Evolutionary conservation across 2,329 filamentous ascomycete genomes (phyloP), one percentile per base, ranked within the genome.

Genomic region (Shiraia sp.): DNA sequence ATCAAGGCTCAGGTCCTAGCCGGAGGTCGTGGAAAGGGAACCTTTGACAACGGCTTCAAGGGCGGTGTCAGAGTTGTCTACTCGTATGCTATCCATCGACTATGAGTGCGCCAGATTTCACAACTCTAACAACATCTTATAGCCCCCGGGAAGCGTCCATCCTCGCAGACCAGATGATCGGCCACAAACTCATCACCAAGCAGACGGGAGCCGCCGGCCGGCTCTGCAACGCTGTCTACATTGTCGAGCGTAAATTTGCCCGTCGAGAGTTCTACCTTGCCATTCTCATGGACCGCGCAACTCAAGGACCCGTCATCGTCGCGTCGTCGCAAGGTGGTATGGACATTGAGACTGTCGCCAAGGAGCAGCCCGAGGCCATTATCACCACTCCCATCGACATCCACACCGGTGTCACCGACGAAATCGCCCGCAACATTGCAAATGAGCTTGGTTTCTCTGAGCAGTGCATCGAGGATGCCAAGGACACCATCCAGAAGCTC

Each of bases 1-100:
- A 97, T 99, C 82, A 99, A 99, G 83, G 93, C 93, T 51, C 93
- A 99, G 79, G 93, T 99, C 49, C 87, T 99, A 52, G 93, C 93
- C 51, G 93, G 93, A 76, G 93, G 93, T 56, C 88, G 93, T 79
- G 93, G 93, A 76, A 99, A 99, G 81, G 93, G 93, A 61, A 86
- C 85, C 63, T 99, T 99, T 71, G 90, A 96, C 78, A 97, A 96
- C 75, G 93, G 93, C 65, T 86, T 99, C 72, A 99, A 99, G 82
- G 93, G 93, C 66, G 93, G 93, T 79, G 93, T 99, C 63, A 86
- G 93, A 65, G 91, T 99, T 66, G 95, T 99, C 76, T 99, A 97
- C 83, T 97, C 92, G 79, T 84, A 74, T 65, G 81, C 53, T 56
- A 48, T 42, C 34, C 27, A 19, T 34, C 45, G 19, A 24, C 35